Base-by-base conservation (phyloP, 2,329 filamentous ascomycete species). In the Stagonosporopsis cucurbitacearum region DNA sequence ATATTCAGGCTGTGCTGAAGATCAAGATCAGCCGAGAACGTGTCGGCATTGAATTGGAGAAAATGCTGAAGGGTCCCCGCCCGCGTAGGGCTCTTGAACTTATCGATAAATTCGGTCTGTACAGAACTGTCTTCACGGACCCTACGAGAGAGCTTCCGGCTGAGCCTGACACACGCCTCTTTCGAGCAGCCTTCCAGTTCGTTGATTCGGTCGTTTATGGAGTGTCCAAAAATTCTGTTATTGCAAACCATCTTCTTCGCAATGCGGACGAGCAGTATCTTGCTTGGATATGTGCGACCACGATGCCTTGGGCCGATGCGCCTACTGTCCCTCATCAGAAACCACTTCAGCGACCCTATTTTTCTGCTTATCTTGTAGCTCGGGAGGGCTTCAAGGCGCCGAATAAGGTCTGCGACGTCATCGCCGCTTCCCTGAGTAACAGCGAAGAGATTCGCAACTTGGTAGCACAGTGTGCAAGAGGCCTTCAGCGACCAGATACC, bases 11-110 rank as follows among this genome's bases (percentile, higher is more conserved):
- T 11, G 90, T 91, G 3, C 79, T 99, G n/a, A 86, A 84, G 45
- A 75, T 88, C 26, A 99, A 99, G 74, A 98, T 99, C 64, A 97
- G 91, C 68, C 86, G 92, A 50, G 95, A 99, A 75, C 84, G 95
- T 54, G 88, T 99, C 1, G 91, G 92, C 0, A 84, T 89, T 4
- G 95, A 99, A 72, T 68, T 97, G 3, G 90, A 94, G 70, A 98
- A 98, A 81, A 96, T 96, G 87, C 80, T 98, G 17, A 88, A 86
- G 75, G 87, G 83, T 30, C 82, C 84, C 11, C 79, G 87, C 64
- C 88, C 89, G 7, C 77, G 79, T 45, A 79, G 80, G 62, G 82
- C 89, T 7, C 77, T 93, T n/a, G 74, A 81, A 23, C 79, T 90
- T 12, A 86, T 94, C 37, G 80, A 92, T 69, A 77, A 82, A 2